Evolutionary conservation across 225 moss, liverwort and hornwort species (phyloP).

Genomic region (Straminergon stramineum): DNA sequence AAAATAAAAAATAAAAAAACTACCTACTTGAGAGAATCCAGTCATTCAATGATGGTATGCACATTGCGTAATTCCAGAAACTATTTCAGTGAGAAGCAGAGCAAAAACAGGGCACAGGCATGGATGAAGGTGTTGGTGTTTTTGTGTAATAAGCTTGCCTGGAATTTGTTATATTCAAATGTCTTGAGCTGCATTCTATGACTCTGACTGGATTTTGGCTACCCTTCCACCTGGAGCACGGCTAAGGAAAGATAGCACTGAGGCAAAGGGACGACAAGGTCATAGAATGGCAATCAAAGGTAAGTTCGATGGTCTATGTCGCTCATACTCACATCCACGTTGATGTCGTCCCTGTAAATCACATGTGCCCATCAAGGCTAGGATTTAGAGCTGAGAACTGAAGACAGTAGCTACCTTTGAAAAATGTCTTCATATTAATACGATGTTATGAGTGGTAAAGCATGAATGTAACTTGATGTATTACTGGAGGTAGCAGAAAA

Average conservation of each 20-base stretch:
- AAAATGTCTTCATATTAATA: neutral
- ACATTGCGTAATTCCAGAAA: neutral
- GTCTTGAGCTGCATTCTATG: neutral
- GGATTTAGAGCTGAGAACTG: neutral
- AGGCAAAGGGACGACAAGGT: neutral
- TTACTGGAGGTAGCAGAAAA: neutral
- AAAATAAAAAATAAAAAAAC: neutral
- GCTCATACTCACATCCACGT: constrained; percentile 43
- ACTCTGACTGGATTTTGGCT: neutral
- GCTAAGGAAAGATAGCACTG: neutral
- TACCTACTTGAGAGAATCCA: neutral
- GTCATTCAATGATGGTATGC: neutral
- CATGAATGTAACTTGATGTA: neutral
- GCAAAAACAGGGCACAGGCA: neutral
- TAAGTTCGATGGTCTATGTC: constrained; percentile 62
- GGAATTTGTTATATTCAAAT: neutral
- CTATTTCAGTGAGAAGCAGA: neutral
- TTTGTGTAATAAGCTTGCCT: neutral
- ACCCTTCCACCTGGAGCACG: neutral
- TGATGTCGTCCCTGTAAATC: constrained; percentile 52
- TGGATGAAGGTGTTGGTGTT: neutral
- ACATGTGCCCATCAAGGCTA: neutral
- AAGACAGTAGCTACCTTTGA: neutral
- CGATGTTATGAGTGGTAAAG: neutral
- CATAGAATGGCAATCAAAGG: constrained; percentile 16